phyloP scores from a whole-genome alignment of 164 flowering plant genomes.

The Chloranthus sessilifolius region DNA sequence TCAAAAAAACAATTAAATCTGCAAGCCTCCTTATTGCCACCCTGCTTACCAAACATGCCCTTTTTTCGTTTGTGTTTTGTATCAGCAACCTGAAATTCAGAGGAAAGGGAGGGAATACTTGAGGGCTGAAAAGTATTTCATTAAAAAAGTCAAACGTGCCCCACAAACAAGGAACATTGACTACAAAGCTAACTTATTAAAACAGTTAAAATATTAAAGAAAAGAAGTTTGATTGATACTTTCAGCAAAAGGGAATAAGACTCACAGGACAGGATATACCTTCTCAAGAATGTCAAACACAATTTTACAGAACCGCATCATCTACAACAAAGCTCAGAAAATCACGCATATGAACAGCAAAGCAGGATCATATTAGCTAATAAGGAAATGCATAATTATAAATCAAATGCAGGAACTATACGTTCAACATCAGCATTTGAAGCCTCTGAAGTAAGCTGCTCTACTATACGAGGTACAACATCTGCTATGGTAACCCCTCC shows the following conservation, averaged over 20 bases:
- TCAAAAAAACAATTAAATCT: too few relatives aligned
- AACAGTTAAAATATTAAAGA: too few relatives aligned
- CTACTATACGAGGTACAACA: slow-evolving; percentile 92
- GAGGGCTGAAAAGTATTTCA: background rate
- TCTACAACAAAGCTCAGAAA: too few relatives aligned
- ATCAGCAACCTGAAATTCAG: slow-evolving; percentile 70
- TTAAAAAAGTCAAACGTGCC: background rate
- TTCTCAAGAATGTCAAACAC: slow-evolving; percentile 90
- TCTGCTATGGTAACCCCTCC: slow-evolving; percentile 99
- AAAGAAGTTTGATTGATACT: background rate
- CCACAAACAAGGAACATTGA: too few relatives aligned
- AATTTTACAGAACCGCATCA: too few relatives aligned
- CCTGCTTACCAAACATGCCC: slow-evolving; percentile 83
- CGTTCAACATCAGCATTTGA: slow-evolving; percentile 70
- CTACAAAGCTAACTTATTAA: too few relatives aligned
- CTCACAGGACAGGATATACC: slow-evolving; percentile 33
- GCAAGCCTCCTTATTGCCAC: slow-evolving; percentile 99
- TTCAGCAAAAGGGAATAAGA: background rate
- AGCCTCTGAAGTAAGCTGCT: slow-evolving; percentile 75
- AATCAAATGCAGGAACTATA: slow-evolving; percentile 23
- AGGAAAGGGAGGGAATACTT: background rate
- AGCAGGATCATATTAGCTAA: too few relatives aligned
- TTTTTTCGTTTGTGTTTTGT: slow-evolving; percentile 79
- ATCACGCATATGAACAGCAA: too few relatives aligned
- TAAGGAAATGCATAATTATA: too few relatives aligned